Evolutionary conservation across 73 alveolate species (phyloP).

Genomic region (Tetrahymena malaccensis): DNA sequence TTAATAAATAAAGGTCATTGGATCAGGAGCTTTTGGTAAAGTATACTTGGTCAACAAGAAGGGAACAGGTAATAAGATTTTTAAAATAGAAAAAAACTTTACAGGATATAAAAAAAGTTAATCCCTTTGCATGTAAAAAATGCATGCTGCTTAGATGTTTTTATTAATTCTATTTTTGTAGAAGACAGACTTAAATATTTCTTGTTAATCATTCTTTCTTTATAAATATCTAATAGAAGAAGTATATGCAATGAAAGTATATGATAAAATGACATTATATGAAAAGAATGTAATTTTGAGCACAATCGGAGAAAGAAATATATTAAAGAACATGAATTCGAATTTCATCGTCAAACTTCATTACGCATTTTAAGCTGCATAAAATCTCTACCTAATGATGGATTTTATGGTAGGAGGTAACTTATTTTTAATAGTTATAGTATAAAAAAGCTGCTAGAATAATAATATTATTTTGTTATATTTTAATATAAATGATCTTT

Average conservation of each 20-base stretch:
- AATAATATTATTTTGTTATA: not conserved
- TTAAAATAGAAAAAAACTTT: too few species aligned
- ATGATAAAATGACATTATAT: conserved; percentile 57
- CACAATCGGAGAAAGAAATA: conserved; percentile 64
- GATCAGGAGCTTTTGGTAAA: conserved; percentile 1
- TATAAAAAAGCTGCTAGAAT: too few species aligned
- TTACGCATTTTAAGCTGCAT: conserved; percentile 80
- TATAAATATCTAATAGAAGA: not conserved
- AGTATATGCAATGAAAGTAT: conserved; percentile 79
- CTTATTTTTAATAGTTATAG: not conserved
- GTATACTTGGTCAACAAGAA: not conserved
- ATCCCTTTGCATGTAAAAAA: not conserved
- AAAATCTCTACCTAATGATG: conserved; percentile 80
- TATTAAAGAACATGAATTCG: conserved; percentile 50
- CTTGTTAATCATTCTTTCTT: not conserved
- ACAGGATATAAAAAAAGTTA: too few species aligned
- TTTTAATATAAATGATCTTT: not conserved
- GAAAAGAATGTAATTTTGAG: conserved; percentile 59
- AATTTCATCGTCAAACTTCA: conserved; percentile 86
- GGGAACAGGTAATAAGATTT: not conserved
- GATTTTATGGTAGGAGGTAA: conserved; percentile 86
- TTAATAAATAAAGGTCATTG: not conserved
- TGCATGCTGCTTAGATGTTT: not conserved
- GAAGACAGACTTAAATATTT: not conserved
- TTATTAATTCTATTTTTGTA: too few species aligned